Evolutionary conservation across 371 early-diverging fungal genomes (phyloP), one percentile per base, ranked within the genome.

Genomic region (Mortierella sp.): DNA sequence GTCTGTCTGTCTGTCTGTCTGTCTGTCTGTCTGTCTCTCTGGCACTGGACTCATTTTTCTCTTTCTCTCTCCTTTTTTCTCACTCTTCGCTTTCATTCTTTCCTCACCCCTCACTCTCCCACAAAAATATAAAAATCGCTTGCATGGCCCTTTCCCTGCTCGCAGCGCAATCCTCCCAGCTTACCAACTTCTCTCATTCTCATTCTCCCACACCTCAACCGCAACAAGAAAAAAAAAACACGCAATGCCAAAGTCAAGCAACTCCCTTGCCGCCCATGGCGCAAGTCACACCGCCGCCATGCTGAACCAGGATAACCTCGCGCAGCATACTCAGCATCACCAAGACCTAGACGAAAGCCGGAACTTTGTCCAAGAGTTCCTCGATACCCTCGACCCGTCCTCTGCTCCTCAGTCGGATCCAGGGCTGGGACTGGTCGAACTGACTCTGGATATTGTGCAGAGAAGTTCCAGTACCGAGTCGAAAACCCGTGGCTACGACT

Each of bases 291-390:
- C 70, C 70, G 4, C 32, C n/a, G 51, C 60, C 48, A 75, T 72
- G 72, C 70, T 76, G 49, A 84, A 32, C 71, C 56, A 70, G 54
- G 63, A 60, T 41, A 84, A 84, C 56, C 81, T 84, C 21, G 56
- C 43, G 44, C 71, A 43, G 41, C 84, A 84, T 55, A 84, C 84
- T 7, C 44, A 71, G 48, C 70, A 76, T 68, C 71, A 80, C 65
- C 65, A 77, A 38, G 43, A 72, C 8, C 68, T 83, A 27, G 65
- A 74, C 76, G 38, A 63, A 54, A 83, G 76, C 48, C 72, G 83
- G n/a, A 80, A 83, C 80, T 83, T 83, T 71, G 75, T 83, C 14
- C 65, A 32, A 58, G 83, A 83, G 68, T 83, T 60, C 56, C 74
- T 83, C 41, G 77, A 79, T 16, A 48, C 55, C 5, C 75, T 82